Base-by-base conservation (phyloP, 192 early-diverging fungal genomes). In the Gamsiella multidivaricata region DNA sequence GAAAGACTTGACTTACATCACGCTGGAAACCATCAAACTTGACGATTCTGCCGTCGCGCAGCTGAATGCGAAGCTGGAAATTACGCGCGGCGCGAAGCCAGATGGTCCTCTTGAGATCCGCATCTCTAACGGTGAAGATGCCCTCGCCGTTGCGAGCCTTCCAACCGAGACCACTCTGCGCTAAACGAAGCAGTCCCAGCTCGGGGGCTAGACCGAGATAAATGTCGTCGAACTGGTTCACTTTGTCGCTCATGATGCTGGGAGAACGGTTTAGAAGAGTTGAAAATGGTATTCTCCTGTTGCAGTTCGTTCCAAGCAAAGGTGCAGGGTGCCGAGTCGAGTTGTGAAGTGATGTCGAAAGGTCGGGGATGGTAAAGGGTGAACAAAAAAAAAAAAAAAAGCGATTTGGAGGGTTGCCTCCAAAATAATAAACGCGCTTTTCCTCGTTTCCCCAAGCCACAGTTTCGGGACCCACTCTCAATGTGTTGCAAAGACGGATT, bases 11-110 rank as follows among this genome's bases (percentile, higher is more conserved):
- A 37, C 69, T 61, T 83, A 92, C 93, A 63, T 95, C 94, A 51
- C 81, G 80, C 14, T 83, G 81, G 64, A 99, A 96, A 17, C 94
- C 94, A 84, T 97, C 96, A 82, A 99, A 95, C 82, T 93, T 96
- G 52, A 88, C 81, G 33, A 94, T 81, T 3, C 73, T 83, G 20
- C 92, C 92, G 68, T 92, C 91, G 37, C 91, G 92, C 31, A 88
- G 80, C 46, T 86, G 83, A 50, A 99, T 84, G 33, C 93, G 84
- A 46, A 97, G 82, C 61, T 95, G 89, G 71, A 90, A 96, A 33
- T 93, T 93, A 55, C 94, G 88, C 14, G 96, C 95, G 5, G 92
- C 93, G 51, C 93, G 89, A 34, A 91, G 83, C 94, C 93, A 95
- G 55, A 90, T 88, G 39, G 91, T 76, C 74, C 90, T 87, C 39